Conservation (phyloP, 1,139 yeast genomes). For the Saccharomycopsis hybrid region DNA sequence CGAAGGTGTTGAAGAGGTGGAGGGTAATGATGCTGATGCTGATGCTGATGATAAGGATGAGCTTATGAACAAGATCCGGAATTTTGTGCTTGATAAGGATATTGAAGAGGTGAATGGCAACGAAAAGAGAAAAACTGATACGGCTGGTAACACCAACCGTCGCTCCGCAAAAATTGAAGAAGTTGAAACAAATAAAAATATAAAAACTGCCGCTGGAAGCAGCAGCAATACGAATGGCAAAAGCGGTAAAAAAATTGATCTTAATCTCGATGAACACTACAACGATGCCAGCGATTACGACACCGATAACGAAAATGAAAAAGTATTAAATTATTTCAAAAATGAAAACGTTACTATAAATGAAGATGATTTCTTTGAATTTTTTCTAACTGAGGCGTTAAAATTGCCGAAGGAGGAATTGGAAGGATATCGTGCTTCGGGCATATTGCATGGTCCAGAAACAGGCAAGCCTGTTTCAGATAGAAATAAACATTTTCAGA, state of each 20-base stretch:
- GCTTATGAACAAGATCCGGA: slow-evolving; percentile 8
- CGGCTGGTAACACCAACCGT: not conserved
- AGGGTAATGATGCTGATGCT: not conserved
- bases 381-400: slow-evolving; percentile 46
- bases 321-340: slow-evolving; percentile 6
- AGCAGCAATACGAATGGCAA: no score
- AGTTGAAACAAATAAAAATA: not conserved
- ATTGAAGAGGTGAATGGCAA: not conserved
- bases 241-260: not conserved
- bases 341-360: slow-evolving; percentile 32
- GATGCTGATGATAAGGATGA: slow-evolving; percentile 1
- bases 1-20: not conserved
- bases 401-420: slow-evolving; percentile 37
- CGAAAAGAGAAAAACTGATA: not conserved
- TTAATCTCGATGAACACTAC: slow-evolving; percentile 7
- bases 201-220: not conserved
- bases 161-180: not conserved
- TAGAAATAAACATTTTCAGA: no score
- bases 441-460: no score
- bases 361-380: slow-evolving; percentile 62
- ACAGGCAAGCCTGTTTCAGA: slow-evolving; percentile 5
- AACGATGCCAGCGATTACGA: slow-evolving; percentile 9
- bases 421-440: slow-evolving; percentile 27
- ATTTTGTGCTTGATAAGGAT: slow-evolving; percentile 4
- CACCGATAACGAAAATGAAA: slow-evolving; percentile 9